These are phyloP conservation scores for Pseudocercospora eumusae DNA, from an alignment of 2,329 filamentous ascomycete species.

Conservation along the genomic window DNA sequence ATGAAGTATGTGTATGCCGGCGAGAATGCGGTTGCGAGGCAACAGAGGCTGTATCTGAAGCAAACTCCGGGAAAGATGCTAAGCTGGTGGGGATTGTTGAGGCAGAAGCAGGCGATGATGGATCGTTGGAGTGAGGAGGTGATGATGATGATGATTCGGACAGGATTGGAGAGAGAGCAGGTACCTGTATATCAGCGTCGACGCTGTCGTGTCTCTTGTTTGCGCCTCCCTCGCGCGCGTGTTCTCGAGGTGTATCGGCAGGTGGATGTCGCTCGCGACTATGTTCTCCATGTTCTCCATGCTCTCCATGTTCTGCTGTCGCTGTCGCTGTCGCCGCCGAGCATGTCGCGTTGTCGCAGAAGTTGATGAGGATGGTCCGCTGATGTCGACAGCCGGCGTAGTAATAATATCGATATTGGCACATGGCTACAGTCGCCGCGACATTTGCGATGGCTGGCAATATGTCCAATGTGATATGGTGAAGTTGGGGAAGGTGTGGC, in stretches of 20 bases:
- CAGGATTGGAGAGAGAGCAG: constrained; percentile 8
- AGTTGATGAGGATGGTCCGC: constrained; percentile 32
- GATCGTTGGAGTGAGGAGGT: background rate
- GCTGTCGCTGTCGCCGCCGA: constrained; percentile 2
- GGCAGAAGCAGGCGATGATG: constrained; percentile 5
- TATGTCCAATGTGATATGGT: background rate
- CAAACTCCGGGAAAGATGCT: constrained; percentile 26
- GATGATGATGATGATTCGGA: constrained; percentile 7
- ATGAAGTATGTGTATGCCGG: constrained; percentile 12
- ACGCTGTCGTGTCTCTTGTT: background rate
- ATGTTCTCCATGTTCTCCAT: too few species aligned
- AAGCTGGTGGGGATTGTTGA: constrained; percentile 15
- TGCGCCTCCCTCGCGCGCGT: constrained; percentile 13
- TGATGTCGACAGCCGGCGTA: constrained; percentile 37
- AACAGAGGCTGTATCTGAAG: constrained; percentile 21
- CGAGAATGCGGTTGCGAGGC: constrained; percentile 15
- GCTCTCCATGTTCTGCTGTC: constrained; percentile 11
- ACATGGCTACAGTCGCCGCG: constrained; percentile 32
- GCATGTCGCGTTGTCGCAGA: constrained; percentile 30
- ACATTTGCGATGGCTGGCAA: constrained; percentile 12
- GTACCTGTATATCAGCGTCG: background rate
- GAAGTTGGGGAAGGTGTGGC: background rate
- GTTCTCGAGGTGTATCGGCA: background rate
- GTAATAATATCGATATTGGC: constrained; percentile 38
- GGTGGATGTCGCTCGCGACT: constrained; percentile 7